Evolutionary conservation across 108 stramenopile species (phyloP).

Genomic region (Fragilaria radians): DNA sequence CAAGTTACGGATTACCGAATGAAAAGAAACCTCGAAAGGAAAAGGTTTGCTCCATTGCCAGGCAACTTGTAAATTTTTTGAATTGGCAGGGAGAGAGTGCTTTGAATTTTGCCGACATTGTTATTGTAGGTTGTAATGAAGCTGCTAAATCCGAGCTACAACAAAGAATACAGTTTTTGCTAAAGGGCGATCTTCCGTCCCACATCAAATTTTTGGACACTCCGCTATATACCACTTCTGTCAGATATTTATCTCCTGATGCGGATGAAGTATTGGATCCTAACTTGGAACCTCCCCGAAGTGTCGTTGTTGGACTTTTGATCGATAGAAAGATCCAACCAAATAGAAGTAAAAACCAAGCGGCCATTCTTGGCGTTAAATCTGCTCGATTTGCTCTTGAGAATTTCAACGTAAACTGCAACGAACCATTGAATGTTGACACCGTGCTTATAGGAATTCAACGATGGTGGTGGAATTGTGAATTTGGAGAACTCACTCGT

Average conservation of each 20-base stretch:
- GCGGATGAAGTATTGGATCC: conserved; percentile 40
- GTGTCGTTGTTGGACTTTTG: conserved; percentile 66
- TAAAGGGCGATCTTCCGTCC: conserved; percentile 7
- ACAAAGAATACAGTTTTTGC: conserved; percentile 19
- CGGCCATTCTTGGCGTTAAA: conserved; percentile 29
- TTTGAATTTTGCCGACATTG: neutral
- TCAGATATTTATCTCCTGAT: conserved; percentile 77
- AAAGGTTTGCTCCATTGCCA: conserved; percentile 58
- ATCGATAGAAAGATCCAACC: conserved; percentile 71
- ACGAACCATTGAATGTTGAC: conserved; percentile 79
- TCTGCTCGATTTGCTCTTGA: conserved; percentile 43
- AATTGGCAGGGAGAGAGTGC: conserved; percentile 36
- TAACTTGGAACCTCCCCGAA: conserved; percentile 31
- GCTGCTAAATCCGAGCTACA: neutral
- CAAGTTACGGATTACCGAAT: conserved; percentile 74
- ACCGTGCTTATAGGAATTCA: conserved; percentile 70
- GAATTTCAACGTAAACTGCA: conserved; percentile 22
- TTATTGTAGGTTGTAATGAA: conserved; percentile 2
- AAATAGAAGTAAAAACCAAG: conserved; percentile 49
- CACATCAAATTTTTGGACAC: conserved; percentile 11
- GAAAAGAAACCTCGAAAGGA: conserved; percentile 64
- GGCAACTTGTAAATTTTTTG: conserved; percentile 66
- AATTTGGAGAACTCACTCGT: conserved; percentile 1
- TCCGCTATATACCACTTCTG: neutral
- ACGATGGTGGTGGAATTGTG: conserved; percentile 62